A percentile compares a stretch with the other conserved stretches of the same genome.
These are phyloP conservation scores for Gonapodya prolifera DNA, from an alignment of 192 early-diverging fungal genomes.

Conservation along the genomic window DNA sequence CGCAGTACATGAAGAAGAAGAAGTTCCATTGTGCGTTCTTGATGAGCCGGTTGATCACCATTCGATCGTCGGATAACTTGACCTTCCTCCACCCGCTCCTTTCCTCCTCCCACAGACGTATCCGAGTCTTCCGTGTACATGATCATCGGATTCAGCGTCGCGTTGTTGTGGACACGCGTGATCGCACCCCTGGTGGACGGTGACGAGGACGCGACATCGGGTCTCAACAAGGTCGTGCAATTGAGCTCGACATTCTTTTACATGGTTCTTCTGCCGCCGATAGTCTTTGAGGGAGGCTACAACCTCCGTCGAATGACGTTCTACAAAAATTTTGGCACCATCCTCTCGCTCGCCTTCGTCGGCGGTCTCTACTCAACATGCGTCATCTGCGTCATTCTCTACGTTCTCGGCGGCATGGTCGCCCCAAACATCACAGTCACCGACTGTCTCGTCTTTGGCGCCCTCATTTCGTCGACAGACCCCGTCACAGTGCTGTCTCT, in stretches of 20 bases:
- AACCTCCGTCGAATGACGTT: slow-evolving; percentile 33
- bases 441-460: slow-evolving; percentile 44
- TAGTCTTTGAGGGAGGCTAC: slow-evolving; percentile 41
- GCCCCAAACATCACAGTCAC: slow-evolving; percentile 30
- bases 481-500: slow-evolving; percentile 46
- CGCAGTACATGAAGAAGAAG: slow-evolving; percentile 31
- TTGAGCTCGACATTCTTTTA: slow-evolving; percentile 40
- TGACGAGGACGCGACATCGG: neutral
- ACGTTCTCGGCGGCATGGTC: slow-evolving; percentile 32
- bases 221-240: slow-evolving; percentile 20
- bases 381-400: slow-evolving; percentile 40
- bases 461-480: slow-evolving; percentile 45
- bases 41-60: too few relatives aligned
- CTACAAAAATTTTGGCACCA: slow-evolving; percentile 37
- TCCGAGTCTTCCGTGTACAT: neutral
- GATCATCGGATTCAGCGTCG: neutral
- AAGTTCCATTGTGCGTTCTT: slow-evolving; percentile 30
- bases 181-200: neutral
- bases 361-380: slow-evolving; percentile 45
- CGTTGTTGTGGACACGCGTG: neutral
- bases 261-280: slow-evolving; percentile 47
- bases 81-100: too few relatives aligned
- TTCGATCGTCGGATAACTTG: too few relatives aligned
- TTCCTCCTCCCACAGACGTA: neutral
- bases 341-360: slow-evolving; percentile 35